Evolutionary conservation across 805 yeast species (phyloP).

Genomic region (Sugiyamaella floridensis): DNA sequence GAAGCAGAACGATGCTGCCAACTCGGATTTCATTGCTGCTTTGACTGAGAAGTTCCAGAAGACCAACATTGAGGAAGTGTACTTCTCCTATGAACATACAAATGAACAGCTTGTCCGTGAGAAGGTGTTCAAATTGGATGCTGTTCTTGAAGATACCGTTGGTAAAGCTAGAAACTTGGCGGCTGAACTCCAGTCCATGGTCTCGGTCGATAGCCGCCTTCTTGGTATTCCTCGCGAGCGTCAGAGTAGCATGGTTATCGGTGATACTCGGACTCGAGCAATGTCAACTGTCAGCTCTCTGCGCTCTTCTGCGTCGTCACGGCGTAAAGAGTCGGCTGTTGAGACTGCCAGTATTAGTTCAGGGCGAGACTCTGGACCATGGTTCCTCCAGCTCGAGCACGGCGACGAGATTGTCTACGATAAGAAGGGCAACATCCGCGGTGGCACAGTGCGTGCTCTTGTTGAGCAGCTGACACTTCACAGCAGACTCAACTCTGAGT

Average conservation of each 20-base stretch:
- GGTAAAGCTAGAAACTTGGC: conserved; percentile 6
- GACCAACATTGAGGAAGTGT: conserved; percentile 15
- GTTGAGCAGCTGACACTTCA: conserved; percentile 78
- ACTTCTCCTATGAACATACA: conserved; percentile 10
- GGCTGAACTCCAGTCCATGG: conserved; percentile 4
- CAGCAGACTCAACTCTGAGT: conserved; percentile 49
- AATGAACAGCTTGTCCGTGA: conserved; percentile 12
- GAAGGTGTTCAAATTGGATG: conserved; percentile 5
- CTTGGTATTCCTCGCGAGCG: not conserved
- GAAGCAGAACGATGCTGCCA: conserved; percentile 13
- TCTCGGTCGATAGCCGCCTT: conserved; percentile 1
- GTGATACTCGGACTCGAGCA: not conserved
- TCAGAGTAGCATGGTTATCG: not conserved
- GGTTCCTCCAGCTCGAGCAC: conserved; percentile 49
- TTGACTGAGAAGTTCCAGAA: conserved; percentile 14
- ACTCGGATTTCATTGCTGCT: conserved; percentile 15
- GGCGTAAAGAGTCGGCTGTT: conserved; percentile 6
- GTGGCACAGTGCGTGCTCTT: conserved; percentile 75
- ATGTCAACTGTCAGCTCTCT: not conserved
- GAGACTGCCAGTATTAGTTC: conserved; percentile 3
- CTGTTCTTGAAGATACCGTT: conserved; percentile 1
- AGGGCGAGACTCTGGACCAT: conserved; percentile 29
- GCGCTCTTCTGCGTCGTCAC: not conserved
- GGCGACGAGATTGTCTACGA: conserved; percentile 49
- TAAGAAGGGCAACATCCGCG: conserved; percentile 64